These are phyloP conservation scores for Coemansia sp. DNA, from an alignment of 192 early-diverging fungal genomes.

Conservation along the genomic window DNA sequence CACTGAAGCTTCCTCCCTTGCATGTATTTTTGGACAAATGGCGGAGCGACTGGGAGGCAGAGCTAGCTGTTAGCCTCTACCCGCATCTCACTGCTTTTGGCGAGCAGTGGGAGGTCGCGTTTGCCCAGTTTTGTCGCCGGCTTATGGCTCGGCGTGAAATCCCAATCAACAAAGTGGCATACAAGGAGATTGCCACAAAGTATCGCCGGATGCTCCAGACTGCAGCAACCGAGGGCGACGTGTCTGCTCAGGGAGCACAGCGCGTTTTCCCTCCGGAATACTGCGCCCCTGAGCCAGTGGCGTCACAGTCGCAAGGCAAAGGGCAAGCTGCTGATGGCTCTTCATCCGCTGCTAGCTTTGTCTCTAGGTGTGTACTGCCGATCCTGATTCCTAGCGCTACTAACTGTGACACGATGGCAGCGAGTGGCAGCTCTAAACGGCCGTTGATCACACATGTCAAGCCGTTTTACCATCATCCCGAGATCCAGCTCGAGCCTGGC, in stretches of 20 bases:
- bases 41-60: conserved; percentile 33
- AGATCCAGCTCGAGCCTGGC: conserved; percentile 28
- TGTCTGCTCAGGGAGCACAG: conserved; percentile 8
- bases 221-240: background rate
- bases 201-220: conserved; percentile 19
- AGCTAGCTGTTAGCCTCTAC: conserved; percentile 23
- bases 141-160: conserved; percentile 7
- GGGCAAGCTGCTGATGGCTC: background rate
- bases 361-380: background rate
- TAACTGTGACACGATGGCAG: background rate
- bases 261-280: conserved; percentile 26
- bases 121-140: conserved; percentile 31
- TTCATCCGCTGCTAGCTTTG: background rate
- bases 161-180: background rate
- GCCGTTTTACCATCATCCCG: conserved; percentile 31
- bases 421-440: background rate
- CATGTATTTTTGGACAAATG: conserved; percentile 30
- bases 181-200: conserved; percentile 13
- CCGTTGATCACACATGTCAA: conserved; percentile 7
- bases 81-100: conserved; percentile 29
- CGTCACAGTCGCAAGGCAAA: background rate
- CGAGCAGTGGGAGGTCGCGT: conserved; percentile 20
- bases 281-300: background rate
- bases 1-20: conserved; percentile 28
- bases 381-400: background rate